A percentile compares a stretch with the other conserved stretches of the same genome.
Evolutionary conservation across 2,329 filamentous ascomycete genomes (phyloP).

Genomic region (Neonectria punicea): DNA sequence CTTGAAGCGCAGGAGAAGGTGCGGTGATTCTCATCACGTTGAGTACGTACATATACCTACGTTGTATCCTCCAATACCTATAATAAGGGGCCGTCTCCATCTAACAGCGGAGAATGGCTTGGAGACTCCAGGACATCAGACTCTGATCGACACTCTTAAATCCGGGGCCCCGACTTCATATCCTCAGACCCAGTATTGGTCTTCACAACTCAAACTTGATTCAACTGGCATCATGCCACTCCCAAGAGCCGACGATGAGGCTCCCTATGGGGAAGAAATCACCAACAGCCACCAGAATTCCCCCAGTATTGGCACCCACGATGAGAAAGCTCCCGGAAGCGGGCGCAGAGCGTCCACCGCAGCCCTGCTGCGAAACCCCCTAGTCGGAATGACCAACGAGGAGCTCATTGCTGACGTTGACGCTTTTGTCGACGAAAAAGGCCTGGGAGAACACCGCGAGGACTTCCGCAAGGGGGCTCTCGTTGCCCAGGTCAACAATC

Average conservation of each 20-base stretch:
- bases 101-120: not conserved
- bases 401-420: conserved; percentile 65
- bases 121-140: not conserved
- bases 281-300: not conserved
- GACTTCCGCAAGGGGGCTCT: conserved; percentile 47
- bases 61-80: not conserved
- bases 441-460: conserved; percentile 57
- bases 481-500: conserved; percentile 45
- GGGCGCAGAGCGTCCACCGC: not conserved
- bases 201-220: not conserved
- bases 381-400: conserved; percentile 62
- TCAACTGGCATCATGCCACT: not conserved
- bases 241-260: not conserved
- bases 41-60: not conserved
- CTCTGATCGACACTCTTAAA: not conserved
- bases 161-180: not conserved
- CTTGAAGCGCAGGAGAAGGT: not conserved
- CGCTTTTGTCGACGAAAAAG: conserved; percentile 61
- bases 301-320: not conserved
- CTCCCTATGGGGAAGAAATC: not conserved
- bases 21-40: not conserved
- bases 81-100: not conserved
- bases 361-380: conserved; percentile 50
- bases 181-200: not conserved
- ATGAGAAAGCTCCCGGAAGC: not conserved